Base-by-base conservation (phyloP, 2,329 filamentous ascomycete genomes). In the Arachnomyces sp. region DNA sequence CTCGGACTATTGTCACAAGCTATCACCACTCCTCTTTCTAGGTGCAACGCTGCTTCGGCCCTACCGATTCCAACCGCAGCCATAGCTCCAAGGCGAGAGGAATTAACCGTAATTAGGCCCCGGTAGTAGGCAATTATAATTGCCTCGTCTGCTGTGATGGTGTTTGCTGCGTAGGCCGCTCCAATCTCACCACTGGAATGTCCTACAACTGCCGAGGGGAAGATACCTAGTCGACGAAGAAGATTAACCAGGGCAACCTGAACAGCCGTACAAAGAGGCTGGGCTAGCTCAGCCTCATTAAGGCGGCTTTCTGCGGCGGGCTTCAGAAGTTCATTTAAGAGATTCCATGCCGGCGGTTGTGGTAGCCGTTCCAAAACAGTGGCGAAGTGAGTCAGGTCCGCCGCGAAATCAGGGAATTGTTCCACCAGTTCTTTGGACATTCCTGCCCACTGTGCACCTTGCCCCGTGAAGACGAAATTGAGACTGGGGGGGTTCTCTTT, bases 1-100 rank as follows among this genome's bases (percentile, higher is more conserved):
- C 43, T 44, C 0, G 57, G 57, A 12, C 56, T 60, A 47, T 68
- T 68, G 25, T 25, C 20, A 9, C 63, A 65, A 2, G 61, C 67
- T n/a, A 65, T 51, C 16, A 50, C 53, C 1, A 57, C 49, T 30
- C 44, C 49, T 1, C 60, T 60, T 29, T 52, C 49, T 43, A 34
- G 32, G 42, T 28, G 20, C 39, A 41, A 17, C 49, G 48, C 5
- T 44, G 38, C 40, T 49, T 48, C 8, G 39, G 44, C 35, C 42
- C 46, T 13, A 44, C 36, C 25, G 6, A 53, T 29, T 9, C 55
- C 57, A 36, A 53, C 47, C 13, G 58, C 56, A 34, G 56, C 44
- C 58, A 61, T 61, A 3, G 44, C 46, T 8, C 57, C 53, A 25
- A 5, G 20, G 9, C 20, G 20, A 9, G 20, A 25, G 20, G 5